A percentile compares a stretch with the other conserved stretches of the same genome.
These are phyloP conservation scores for Patellaria atrata DNA, from an alignment of 495 filamentous ascomycete species.

Conservation along the genomic window DNA sequence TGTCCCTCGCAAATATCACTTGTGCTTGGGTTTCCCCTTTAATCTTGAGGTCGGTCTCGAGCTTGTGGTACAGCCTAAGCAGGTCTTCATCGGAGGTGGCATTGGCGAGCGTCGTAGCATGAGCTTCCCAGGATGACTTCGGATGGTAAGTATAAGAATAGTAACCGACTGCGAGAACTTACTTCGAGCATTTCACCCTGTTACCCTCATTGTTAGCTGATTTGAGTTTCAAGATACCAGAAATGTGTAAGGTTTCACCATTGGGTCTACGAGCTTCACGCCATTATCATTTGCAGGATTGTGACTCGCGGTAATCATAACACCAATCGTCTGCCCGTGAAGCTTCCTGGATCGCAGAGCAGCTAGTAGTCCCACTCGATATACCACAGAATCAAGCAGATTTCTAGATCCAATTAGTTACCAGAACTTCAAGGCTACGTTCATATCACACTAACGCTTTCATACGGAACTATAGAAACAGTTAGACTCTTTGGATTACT, in stretches of 20 bases:
- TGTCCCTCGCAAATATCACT: conserved; percentile 85
- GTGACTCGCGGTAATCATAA: conserved; percentile 98
- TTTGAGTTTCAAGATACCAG: neutral
- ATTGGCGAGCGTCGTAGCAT: conserved; percentile 81
- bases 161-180: conserved; percentile 18
- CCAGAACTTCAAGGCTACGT: conserved; percentile 17
- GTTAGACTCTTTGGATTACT: conserved; percentile 7
- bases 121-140: conserved; percentile 52
- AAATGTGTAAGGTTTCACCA: conserved; percentile 38
- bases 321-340: conserved; percentile 77
- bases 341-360: conserved; percentile 82
- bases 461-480: conserved; percentile 52
- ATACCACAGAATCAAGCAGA: conserved; percentile 75
- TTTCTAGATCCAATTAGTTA: conserved; percentile 23
- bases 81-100: conserved; percentile 58
- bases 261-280: conserved; percentile 93
- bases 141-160: conserved; percentile 4
- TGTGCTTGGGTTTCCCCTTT: conserved; percentile 53
- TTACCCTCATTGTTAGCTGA: conserved; percentile 10
- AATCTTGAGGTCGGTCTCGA: conserved; percentile 59
- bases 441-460: conserved; percentile 45
- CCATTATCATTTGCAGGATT: conserved; percentile 96
- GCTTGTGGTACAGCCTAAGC: conserved; percentile 54
- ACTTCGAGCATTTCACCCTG: conserved; percentile 93
- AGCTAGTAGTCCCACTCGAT: conserved; percentile 77